Evolutionary conservation across 129 eudicot genomes (phyloP).

Genomic region (Solidago caesia): DNA sequence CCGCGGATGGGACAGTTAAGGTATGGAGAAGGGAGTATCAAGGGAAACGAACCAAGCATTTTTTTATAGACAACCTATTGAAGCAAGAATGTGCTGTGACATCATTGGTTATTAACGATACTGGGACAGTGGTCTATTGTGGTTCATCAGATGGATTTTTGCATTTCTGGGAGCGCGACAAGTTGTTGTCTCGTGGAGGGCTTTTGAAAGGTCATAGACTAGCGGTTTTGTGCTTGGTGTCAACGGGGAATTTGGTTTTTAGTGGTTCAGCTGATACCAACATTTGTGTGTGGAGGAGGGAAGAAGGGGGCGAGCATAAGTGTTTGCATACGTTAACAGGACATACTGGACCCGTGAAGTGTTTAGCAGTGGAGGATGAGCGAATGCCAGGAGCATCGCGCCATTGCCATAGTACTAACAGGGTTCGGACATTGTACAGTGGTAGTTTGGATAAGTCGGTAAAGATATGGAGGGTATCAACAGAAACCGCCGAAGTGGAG

Average conservation of each 20-base stretch:
- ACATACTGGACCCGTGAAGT: slow-evolving; percentile 80
- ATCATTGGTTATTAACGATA: slow-evolving; percentile 48
- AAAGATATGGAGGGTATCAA: slow-evolving; percentile 72
- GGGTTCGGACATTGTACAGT: slow-evolving; percentile 59
- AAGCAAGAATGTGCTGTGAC: slow-evolving; percentile 83
- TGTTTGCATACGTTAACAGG: slow-evolving; percentile 61
- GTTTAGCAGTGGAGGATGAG: slow-evolving; percentile 73
- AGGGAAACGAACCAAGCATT: slow-evolving; percentile 77
- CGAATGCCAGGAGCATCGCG: slow-evolving; percentile 11
- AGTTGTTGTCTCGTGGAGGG: slow-evolving; percentile 44
- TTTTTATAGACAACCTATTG: slow-evolving; percentile 56
- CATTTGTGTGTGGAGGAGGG: slow-evolving; percentile 79
- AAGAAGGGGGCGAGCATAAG: slow-evolving; percentile 33
- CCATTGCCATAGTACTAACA: slow-evolving; percentile 16
- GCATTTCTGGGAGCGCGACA: slow-evolving; percentile 61
- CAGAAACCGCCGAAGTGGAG: slow-evolving; percentile 18
- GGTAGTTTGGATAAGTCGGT: slow-evolving; percentile 85
- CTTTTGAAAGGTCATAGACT: slow-evolving; percentile 62
- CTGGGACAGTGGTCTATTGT: slow-evolving; percentile 41
- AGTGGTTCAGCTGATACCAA: slow-evolving; percentile 79
- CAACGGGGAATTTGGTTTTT: slow-evolving; percentile 50
- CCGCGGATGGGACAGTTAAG: slow-evolving; percentile 81
- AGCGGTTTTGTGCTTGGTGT: slow-evolving; percentile 63
- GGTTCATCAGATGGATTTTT: slow-evolving; percentile 78
- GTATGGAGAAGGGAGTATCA: slow-evolving; percentile 72